Evolutionary conservation across 1,284 basidiomycete species (phyloP).

Genomic region (Leccinum pachyderme): DNA sequence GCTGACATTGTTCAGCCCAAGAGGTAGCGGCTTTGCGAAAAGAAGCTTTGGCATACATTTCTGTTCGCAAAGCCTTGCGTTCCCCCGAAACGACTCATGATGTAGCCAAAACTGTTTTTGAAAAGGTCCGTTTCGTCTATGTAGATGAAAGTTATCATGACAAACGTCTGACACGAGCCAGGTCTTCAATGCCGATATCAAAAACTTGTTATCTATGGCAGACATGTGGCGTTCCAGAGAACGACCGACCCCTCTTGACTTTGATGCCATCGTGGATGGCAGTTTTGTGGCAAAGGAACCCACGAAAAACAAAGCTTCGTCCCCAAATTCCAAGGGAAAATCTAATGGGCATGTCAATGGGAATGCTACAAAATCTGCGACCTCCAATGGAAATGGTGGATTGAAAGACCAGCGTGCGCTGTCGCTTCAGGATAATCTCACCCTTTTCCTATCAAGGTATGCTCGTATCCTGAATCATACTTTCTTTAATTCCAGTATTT

Average conservation of each 20-base stretch:
- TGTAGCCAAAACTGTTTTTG: slow-evolving; percentile 75
- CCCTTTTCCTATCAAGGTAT: slow-evolving; percentile 81
- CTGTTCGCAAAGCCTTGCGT: slow-evolving; percentile 68
- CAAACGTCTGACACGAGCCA: slow-evolving; percentile 30
- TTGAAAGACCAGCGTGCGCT: slow-evolving; percentile 82
- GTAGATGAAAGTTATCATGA: background rate
- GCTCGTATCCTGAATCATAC: slow-evolving; percentile 2
- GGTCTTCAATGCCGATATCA: slow-evolving; percentile 89
- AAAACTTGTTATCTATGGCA: slow-evolving; percentile 89
- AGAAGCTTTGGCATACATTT: slow-evolving; percentile 86
- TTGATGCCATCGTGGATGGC: slow-evolving; percentile 64
- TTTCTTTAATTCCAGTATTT: background rate
- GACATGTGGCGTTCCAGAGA: slow-evolving; percentile 96
- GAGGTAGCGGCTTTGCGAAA: slow-evolving; percentile 90
- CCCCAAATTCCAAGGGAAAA: slow-evolving; percentile 15
- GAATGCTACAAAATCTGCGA: background rate
- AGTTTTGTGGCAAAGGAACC: slow-evolving; percentile 46
- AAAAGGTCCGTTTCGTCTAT: slow-evolving; percentile 63
- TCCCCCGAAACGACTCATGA: slow-evolving; percentile 42
- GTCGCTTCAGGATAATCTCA: slow-evolving; percentile 75
- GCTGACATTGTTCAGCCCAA: slow-evolving; percentile 52
- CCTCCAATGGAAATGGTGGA: slow-evolving; percentile 31
- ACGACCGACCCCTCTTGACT: slow-evolving; percentile 83
- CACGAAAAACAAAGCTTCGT: slow-evolving; percentile 1
- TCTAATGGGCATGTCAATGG: slow-evolving; percentile 31